Percentiles rank a stretch among this genome's conserved stretches.
These are phyloP conservation scores for Candolleomyces efflorescens DNA, from an alignment of 768 basidiomycete species.

Conservation along the genomic window DNA sequence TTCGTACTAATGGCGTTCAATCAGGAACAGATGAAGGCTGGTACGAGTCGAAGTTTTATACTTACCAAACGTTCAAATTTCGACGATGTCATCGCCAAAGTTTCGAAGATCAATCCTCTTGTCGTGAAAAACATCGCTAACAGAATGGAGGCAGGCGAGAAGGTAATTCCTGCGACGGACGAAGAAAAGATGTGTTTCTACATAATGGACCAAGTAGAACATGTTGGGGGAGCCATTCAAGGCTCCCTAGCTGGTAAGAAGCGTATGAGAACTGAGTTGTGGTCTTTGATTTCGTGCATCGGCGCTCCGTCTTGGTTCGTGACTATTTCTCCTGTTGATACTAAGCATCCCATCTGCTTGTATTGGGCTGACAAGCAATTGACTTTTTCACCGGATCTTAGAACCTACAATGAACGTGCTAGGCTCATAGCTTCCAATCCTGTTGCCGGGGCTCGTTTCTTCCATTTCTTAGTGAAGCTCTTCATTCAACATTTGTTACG, in stretches of 20 bases:
- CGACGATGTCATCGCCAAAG: too few relatives aligned
- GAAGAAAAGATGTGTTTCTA: slow-evolving; percentile 4
- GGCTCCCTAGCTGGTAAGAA: slow-evolving; percentile 26
- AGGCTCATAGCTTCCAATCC: neutral
- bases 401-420: neutral
- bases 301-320: slow-evolving; percentile 32
- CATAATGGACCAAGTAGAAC: slow-evolving; percentile 29
- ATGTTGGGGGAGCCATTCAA: slow-evolving; percentile 24
- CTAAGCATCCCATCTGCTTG: slow-evolving; percentile 25
- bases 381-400: slow-evolving; percentile 15
- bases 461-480: neutral
- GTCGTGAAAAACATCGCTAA: too few relatives aligned
- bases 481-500: slow-evolving; percentile 17
- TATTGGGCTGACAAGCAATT: slow-evolving; percentile 25
- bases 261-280: slow-evolving; percentile 26
- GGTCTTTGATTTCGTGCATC: slow-evolving; percentile 19
- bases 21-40: slow-evolving; percentile 27
- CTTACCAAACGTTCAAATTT: too few relatives aligned
- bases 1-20: slow-evolving; percentile 29
- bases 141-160: too few relatives aligned
- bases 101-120: too few relatives aligned
- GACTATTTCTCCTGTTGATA: slow-evolving; percentile 28
- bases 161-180: neutral
- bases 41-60: too few relatives aligned
- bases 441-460: neutral